Base-by-base conservation (phyloP, 768 basidiomycete species). In the Tricholoma hemisulphureum region DNA sequence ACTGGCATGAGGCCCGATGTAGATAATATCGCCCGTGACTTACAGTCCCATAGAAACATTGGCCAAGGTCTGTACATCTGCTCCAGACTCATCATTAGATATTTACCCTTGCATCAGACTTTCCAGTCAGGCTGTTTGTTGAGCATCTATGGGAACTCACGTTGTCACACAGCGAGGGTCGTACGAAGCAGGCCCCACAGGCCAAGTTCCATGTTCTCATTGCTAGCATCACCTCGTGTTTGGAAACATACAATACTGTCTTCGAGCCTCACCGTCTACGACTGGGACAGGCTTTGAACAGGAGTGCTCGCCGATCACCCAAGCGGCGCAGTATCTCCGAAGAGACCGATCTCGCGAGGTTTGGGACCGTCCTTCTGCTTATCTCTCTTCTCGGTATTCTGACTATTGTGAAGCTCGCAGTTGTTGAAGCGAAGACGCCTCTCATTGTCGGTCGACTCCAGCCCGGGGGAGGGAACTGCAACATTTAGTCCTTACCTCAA, bases 121-220 rank as follows among this genome's bases (percentile, higher is more conserved):
- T 82, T 59, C 80, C 80, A n/a, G 64, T 77, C 6, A 68, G 71
- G 32, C 73, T 75, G 16, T 84, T 85, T 61, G 61, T 84, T 18
- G 77, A 81, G 24, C 80, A 83, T 39, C 65, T 84, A 4, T 76
- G 77, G 57, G 72, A 74, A 28, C 69, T 84, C 24, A 72, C 69
- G 9, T 71, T 74, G 59, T 69, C 69, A 18, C 68, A 75, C 18
- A 61, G 66, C 10, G 68, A 69, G 48, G 59, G 45, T 1, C 54
- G 54, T 9, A 32, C 60, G 18, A 51, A 58, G 20, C 55, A 48
- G 29, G 56, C 55, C 48, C 45, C 62, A 14, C 20, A 48, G 9
- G 61, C 57, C n/a, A 63, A 63, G 34, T 70, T 68, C 59, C 60
- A 60, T 43, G 61, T 80, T 11, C 65, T 69, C 9, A 67, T 62